Evolutionary conservation across 1,284 basidiomycete species (phyloP).

Genomic region (Apiotrichum brassicae): DNA sequence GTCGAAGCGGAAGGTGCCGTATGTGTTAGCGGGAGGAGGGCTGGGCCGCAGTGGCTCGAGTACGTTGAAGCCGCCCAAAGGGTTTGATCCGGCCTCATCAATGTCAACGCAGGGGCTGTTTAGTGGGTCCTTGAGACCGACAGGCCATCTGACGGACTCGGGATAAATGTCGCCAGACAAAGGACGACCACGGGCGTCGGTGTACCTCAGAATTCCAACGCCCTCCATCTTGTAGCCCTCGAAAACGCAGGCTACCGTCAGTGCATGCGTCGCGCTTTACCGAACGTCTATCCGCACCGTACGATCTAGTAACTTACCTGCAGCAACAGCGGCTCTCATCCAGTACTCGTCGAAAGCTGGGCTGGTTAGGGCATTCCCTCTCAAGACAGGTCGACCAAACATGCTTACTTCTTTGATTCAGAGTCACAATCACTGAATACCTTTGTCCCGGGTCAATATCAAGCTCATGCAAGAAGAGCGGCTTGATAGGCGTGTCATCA

Average conservation of each 20-base stretch:
- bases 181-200: constrained; percentile 3
- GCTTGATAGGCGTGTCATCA: constrained; percentile 25
- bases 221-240: background rate
- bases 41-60: constrained; percentile 24
- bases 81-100: too few relatives aligned
- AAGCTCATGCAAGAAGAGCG: constrained; percentile 25
- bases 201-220: constrained; percentile 23
- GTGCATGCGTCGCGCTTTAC: too few relatives aligned
- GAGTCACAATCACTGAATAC: constrained; percentile 35
- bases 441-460: constrained; percentile 31
- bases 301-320: background rate
- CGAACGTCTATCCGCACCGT: too few relatives aligned
- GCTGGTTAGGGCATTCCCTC: too few relatives aligned
- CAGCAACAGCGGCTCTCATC: constrained; percentile 30
- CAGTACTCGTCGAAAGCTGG: constrained; percentile 28
- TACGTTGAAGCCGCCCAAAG: background rate
- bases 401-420: constrained; percentile 20
- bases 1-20: constrained; percentile 21
- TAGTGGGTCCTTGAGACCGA: constrained; percentile 1
- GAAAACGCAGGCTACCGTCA: constrained; percentile 4
- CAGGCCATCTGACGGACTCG: background rate
- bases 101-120: constrained; percentile 17
- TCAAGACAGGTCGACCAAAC: too few relatives aligned
- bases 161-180: background rate
- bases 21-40: constrained; percentile 16